Conservation (phyloP, 164 flowering plant species). For the Chloranthus sessilifolius region DNA sequence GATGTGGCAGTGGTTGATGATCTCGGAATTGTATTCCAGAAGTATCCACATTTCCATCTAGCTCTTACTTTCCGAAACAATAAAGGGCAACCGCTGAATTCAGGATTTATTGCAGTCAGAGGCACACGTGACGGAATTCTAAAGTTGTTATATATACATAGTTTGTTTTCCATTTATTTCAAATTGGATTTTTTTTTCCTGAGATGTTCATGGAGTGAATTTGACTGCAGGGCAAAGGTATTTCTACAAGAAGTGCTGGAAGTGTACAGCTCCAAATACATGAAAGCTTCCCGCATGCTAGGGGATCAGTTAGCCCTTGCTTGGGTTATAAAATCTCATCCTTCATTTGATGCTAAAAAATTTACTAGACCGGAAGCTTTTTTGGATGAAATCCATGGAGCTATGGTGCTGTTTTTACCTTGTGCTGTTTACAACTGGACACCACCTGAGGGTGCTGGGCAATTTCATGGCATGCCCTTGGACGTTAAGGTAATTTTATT, state of each 20-base stretch:
- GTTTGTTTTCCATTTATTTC: not conserved
- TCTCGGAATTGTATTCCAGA: conserved; percentile 52
- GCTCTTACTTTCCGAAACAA: conserved; percentile 94
- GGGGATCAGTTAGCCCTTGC: conserved; percentile 95
- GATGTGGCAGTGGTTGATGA: conserved; percentile 89
- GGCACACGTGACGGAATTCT: conserved; percentile 66
- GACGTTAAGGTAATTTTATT: conserved; percentile 89
- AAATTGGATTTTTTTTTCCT: not conserved
- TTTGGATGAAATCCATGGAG: conserved; percentile 44
- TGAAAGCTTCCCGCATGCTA: conserved; percentile 87
- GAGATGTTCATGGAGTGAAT: not conserved
- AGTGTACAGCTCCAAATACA: conserved; percentile 57
- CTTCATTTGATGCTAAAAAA: conserved; percentile 55
- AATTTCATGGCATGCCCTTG: conserved; percentile 99
- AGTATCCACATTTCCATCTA: conserved; percentile 58
- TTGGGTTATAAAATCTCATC: conserved; percentile 69
- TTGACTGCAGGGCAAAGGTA: conserved; percentile 54
- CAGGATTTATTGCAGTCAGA: conserved; percentile 92
- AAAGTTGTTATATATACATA: conserved; percentile 58
- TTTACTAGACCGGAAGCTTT: conserved; percentile 57
- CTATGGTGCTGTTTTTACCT: conserved; percentile 61
- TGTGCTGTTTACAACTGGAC: conserved; percentile 77
- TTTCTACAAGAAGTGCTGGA: conserved; percentile 66
- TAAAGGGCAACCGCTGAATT: conserved; percentile 90
- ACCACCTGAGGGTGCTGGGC: conserved; percentile 98